Evolutionary conservation across 164 flowering plant species (phyloP).

Genomic region (Magnolia officinalis): DNA sequence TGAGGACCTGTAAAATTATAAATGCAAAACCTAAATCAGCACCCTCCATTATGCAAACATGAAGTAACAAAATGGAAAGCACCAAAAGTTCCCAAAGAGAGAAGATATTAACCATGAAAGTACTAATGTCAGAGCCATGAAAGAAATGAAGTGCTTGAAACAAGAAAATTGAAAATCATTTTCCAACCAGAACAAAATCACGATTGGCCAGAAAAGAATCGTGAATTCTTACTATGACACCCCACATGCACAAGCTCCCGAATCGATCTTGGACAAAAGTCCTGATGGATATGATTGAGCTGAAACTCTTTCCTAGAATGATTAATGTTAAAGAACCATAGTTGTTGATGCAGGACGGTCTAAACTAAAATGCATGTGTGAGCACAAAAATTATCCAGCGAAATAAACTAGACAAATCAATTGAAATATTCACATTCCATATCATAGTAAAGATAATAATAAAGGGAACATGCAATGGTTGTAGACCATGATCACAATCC

Average conservation of each 20-base stretch:
- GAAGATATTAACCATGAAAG: neutral
- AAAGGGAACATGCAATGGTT: too few relatives aligned
- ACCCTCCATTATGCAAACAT: neutral
- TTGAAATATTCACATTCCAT: too few relatives aligned
- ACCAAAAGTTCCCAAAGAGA: neutral
- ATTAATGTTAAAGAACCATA: neutral
- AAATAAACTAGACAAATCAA: too few relatives aligned
- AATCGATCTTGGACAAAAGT: neutral
- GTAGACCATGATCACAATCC: too few relatives aligned
- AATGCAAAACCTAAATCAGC: neutral
- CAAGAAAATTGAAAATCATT: neutral
- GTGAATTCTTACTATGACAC: too few relatives aligned
- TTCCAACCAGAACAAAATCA: neutral
- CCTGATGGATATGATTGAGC: neutral
- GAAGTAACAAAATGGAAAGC: neutral
- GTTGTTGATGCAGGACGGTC: neutral
- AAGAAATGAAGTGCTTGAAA: neutral
- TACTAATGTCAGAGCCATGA: neutral
- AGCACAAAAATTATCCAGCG: too few relatives aligned
- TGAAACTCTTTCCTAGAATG: neutral
- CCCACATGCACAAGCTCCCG: neutral
- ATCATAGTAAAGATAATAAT: too few relatives aligned
- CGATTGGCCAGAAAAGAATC: neutral
- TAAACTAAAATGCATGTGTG: too few relatives aligned
- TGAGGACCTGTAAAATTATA: slow-evolving; percentile 63